Base-by-base conservation (phyloP, 2,329 filamentous ascomycete genomes). In the Metarhizium guizhouense region DNA sequence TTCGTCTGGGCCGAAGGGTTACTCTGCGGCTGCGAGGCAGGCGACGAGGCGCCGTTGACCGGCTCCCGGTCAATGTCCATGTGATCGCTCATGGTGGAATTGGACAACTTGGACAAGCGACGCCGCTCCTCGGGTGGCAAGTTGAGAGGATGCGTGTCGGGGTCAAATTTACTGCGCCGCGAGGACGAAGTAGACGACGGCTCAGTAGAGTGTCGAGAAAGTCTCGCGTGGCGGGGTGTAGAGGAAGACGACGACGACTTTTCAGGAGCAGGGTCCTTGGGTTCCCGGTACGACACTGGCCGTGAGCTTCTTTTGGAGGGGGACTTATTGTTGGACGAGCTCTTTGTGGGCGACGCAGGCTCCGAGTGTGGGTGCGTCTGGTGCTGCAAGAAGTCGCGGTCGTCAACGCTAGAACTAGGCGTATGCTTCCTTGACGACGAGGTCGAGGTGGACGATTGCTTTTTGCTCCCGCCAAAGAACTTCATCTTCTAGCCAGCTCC, bases 61-160 rank as follows among this genome's bases (percentile, higher is more conserved):
- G 76, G 74, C 64, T 90, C 86, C 61, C 80, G 78, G 71, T 94
- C 89, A 62, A 90, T 76, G 62, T 94, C 88, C 86, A 93, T 91
- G 57, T 86, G 84, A 60, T 78, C 76, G 64, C 74, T 84, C 80
- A 82, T 80, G 65, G 71, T 71, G 62, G 69, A 65, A 66, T 75
- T 78, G 60, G 85, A 86, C 59, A 90, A 78, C 63, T 79, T 80
- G 51, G 86, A 90, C 56, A 88, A 73, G 59, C 89, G 84, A 70
- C 88, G 87, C 66, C 90, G 82, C 79, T 96, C 86, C 75, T 96
- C 91, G 50, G 91, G 91, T 2, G 87, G 90, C 25, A 95, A 83
- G 67, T 96, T 96, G 53, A 96, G 81, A 43, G 93, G 93, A 71
- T 96, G 92, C 3, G 84, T 87, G 68, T 93, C 82, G 60, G 78